Evolutionary conservation across 2,329 filamentous ascomycete genomes (phyloP), one percentile per base, ranked within the genome.

Genomic region (Botrytis fragariae): DNA sequence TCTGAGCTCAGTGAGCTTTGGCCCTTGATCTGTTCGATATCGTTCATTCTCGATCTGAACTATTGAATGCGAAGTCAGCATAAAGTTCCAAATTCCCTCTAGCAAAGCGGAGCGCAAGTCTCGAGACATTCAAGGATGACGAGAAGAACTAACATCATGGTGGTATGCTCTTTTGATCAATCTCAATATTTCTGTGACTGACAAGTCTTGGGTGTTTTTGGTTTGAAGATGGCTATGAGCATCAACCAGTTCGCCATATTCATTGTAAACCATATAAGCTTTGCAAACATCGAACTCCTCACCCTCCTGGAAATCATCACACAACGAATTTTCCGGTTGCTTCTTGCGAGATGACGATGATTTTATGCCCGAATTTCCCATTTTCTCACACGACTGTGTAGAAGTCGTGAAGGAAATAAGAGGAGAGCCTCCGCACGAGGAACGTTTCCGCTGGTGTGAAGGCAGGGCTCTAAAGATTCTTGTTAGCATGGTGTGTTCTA

Each of bases 231-330:
- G 25, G n/a, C 69, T 68, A 20, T 74, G 64, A 51, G 76, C 73
- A 60, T 76, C 54, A 16, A 80, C 75, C 14, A 81, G 70, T 62
- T 79, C 77, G 10, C 79, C 79, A 72, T 78, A 79, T 62, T 80
- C 77, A 65, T 80, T 80, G 42, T 81, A 81, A 7, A 74, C 75
- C 77, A 79, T 78, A 6, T 59, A 73, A 39, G 75, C 72, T 48
- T 76, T 76, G 32, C 70, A 44, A 25, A 59, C 35, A 63, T 71
- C 61, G 45, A 68, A 68, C 14, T 25, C 59, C 45, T 65, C 22
- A 14, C 45, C 48, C 2, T 59, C 44, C 9, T 25, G 45, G 35
- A 51, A 32, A n/a, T 63, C 63, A n/a, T 45, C 29, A 45, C 35
- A 68, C 9, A 44, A 39, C 3, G 68, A 54, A 29, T 45, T 54